Percentiles rank a stretch among this genome's conserved stretches.
Evolutionary conservation across 2,329 filamentous ascomycete genomes (phyloP).

Genomic region (Cladobotryum protrusum): DNA sequence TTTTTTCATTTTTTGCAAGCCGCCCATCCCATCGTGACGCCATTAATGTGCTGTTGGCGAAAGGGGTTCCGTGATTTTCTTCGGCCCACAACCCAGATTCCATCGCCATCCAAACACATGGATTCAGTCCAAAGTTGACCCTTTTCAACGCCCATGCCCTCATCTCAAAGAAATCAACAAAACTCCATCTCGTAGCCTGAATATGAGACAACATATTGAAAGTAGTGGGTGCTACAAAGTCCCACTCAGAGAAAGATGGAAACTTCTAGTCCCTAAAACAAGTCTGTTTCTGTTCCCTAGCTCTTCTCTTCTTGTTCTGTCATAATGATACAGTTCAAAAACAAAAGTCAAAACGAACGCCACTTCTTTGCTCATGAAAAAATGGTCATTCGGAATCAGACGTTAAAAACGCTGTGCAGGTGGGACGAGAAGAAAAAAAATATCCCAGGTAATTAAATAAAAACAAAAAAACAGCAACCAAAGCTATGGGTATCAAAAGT

Average conservation of each 20-base stretch:
- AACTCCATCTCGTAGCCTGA: conserved; percentile 5
- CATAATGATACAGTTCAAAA: no score
- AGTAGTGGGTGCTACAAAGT: no score
- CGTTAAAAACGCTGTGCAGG: background rate
- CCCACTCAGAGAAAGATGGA: no score
- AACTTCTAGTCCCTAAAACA: no score
- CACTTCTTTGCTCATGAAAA: background rate
- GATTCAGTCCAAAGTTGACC: conserved; percentile 2
- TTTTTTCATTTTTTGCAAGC: conserved; percentile 3
- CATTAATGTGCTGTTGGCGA: background rate
- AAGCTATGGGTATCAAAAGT: conserved; percentile 32
- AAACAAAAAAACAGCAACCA: conserved; percentile 19
- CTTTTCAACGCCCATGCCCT: conserved; percentile 11
- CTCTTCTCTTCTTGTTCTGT: no score
- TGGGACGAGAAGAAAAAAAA: background rate
- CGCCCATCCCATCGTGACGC: conserved; percentile 7
- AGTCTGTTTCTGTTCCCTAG: no score
- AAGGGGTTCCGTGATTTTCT: conserved; percentile 3
- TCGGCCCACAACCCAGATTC: conserved; percentile 8
- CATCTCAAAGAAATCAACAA: conserved; percentile 8
- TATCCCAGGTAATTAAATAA: conserved; percentile 14
- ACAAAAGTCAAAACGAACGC: no score
- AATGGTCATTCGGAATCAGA: background rate
- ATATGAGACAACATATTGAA: background rate
- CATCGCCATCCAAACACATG: conserved; percentile 8